These are phyloP conservation scores for Tetrahymena thermophila DNA, from an alignment of 73 alveolate genomes.

Conservation along the genomic window DNA sequence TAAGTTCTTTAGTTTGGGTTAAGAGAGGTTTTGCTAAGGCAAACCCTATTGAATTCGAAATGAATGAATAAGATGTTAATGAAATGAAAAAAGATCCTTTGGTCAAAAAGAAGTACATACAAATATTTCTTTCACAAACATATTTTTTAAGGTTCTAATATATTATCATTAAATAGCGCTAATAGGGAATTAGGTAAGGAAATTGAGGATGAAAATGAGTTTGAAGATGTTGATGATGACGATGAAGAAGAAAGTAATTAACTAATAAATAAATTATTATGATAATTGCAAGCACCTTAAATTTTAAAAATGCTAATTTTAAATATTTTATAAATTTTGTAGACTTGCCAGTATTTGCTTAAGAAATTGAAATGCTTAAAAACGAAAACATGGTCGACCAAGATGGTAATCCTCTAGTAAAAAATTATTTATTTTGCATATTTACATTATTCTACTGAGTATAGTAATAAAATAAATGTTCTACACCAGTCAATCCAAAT, in stretches of 20 bases:
- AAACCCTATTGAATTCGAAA: constrained; percentile 17
- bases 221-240: constrained; percentile 11
- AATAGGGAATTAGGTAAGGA: constrained; percentile 23
- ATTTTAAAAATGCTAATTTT: background rate
- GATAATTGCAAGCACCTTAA: background rate
- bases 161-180: background rate
- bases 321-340: background rate
- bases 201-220: constrained; percentile 26
- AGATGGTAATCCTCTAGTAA: constrained; percentile 35
- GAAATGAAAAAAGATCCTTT: constrained; percentile 21
- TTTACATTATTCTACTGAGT: background rate
- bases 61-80: constrained; percentile 20
- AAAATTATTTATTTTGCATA: background rate
- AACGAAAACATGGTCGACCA: constrained; percentile 7
- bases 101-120: constrained; percentile 18
- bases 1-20: constrained; percentile 36
- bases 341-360: constrained; percentile 29
- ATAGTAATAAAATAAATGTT: background rate
- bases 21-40: constrained; percentile 33
- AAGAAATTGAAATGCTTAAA: constrained; percentile 18
- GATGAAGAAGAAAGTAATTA: background rate
- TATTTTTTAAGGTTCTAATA: background rate
- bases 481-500: background rate
- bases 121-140: background rate
- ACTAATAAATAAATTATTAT: background rate